phyloP scores from a whole-genome alignment of 2,329 filamentous ascomycete species.

The Monascus ruber region DNA sequence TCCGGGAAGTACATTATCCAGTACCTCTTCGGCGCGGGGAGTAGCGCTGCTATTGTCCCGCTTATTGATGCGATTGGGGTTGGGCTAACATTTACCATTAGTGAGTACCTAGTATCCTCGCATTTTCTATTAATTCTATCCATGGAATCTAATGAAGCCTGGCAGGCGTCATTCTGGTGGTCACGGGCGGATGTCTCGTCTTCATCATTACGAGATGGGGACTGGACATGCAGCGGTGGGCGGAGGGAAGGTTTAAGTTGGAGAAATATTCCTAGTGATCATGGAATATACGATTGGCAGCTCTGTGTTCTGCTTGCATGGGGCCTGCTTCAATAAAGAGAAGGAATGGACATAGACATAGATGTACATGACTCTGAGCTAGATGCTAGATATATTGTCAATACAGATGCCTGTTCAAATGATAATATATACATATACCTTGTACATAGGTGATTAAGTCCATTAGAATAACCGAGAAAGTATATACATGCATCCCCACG shows the following conservation, averaged over 20 bases:
- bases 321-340: too few relatives aligned
- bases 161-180: constrained; percentile 17
- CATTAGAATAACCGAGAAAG: too few relatives aligned
- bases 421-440: too few relatives aligned
- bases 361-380: too few relatives aligned
- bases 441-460: too few relatives aligned
- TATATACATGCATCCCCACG: too few relatives aligned
- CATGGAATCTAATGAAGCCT: constrained; percentile 1
- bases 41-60: constrained; percentile 60
- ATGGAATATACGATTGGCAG: too few relatives aligned
- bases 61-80: constrained; percentile 61
- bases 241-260: constrained; percentile 13
- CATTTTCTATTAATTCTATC: constrained; percentile 37
- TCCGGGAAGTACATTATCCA: constrained; percentile 70
- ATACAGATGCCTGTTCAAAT: too few relatives aligned
- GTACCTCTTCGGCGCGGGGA: constrained; percentile 62
- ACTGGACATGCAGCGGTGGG: constrained; percentile 23
- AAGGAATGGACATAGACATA: too few relatives aligned
- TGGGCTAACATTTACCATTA: constrained; percentile 69
- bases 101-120: constrained; percentile 20
- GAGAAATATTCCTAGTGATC: background rate
- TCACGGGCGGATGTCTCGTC: constrained; percentile 17
- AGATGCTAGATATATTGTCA: too few relatives aligned
- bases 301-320: too few relatives aligned
- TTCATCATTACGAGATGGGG: constrained; percentile 19